Percentiles rank a stretch among this genome's conserved stretches.
Conservation (phyloP, 1,139 yeast species). For the Suhomyces chickasaworum region DNA sequence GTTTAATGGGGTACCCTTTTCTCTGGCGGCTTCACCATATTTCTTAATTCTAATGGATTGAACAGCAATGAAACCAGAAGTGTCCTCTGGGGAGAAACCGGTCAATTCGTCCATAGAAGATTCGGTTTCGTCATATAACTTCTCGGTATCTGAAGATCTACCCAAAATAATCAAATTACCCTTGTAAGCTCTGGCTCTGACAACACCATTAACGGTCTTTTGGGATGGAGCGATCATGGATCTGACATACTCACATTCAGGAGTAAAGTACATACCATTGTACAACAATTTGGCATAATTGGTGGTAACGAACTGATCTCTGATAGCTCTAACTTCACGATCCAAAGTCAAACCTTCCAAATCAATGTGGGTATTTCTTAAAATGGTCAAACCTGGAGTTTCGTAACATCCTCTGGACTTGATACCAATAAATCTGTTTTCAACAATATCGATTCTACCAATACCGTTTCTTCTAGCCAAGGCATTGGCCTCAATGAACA, state of each 20-base stretch:
- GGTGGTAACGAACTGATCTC: constrained; percentile 95
- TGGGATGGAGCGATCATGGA: constrained; percentile 94
- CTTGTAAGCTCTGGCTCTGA: constrained; percentile 91
- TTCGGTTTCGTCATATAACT: constrained; percentile 95
- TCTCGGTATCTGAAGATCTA: constrained; percentile 93
- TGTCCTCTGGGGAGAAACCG: constrained; percentile 96
- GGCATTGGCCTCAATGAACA: constrained; percentile 89
- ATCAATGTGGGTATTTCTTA: constrained; percentile 93
- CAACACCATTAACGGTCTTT: constrained; percentile 92
- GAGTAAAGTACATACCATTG: constrained; percentile 97
- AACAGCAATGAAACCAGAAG: constrained; percentile 95
- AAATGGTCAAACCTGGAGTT: constrained; percentile 95
- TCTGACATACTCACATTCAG: constrained; percentile 96
- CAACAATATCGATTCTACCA: constrained; percentile 98
- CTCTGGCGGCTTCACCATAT: constrained; percentile 94
- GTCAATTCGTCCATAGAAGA: constrained; percentile 99
- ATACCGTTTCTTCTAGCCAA: constrained; percentile 99
- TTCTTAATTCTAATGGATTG: constrained; percentile 98
- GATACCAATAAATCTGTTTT: constrained; percentile 97
- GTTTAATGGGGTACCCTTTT: constrained; percentile 57
- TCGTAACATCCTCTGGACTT: constrained; percentile 99
- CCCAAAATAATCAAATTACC: constrained; percentile 84
- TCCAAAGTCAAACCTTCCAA: constrained; percentile 95
- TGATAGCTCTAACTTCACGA: constrained; percentile 95
- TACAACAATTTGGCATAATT: constrained; percentile 86